Evolutionary conservation across 1,139 yeast genomes (phyloP), one percentile per base, ranked within the genome.

Genomic region (Taphrina communis): DNA sequence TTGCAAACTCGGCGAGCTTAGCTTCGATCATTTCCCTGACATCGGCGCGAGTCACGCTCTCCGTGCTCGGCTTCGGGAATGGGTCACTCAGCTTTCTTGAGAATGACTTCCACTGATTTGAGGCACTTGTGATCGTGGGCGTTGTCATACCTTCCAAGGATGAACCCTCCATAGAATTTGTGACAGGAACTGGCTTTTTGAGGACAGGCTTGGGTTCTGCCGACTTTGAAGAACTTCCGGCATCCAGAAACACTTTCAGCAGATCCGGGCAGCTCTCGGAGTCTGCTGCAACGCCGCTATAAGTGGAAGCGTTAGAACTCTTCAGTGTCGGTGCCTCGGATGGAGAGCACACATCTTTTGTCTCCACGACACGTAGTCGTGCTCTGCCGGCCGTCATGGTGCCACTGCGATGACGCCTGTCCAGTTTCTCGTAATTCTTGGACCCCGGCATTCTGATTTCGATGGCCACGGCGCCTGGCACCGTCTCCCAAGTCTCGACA

Each of bases 371-470:
- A n/a, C 62, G 51, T 11, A 58, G 53, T 44, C 62, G 51, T 21
- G 62, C 62, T 44, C 62, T 14, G 7, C 62, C 53, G 6, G 62
- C 41, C 9, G 2, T 14, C 5, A 58, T n/a, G 12, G 62, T 58
- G n/a, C 19, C 38, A 6, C 14, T 21, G 6, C 51, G 62, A 36
- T 58, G 62, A 12, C 9, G 21, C 36, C 7, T n/a, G 12, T 42
- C 36, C 41, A 58, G 21, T 6, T n/a, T 7, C 17, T 38, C 62
- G 41, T 58, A 58, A 7, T 12, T 39, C 17, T 42, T 58, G 8
- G 53, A 25, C 7, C 62, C 62, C 7, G 62, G 42, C 39, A 44
- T 19, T 17, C 62, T 52, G 19, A 58, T 58, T 21, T 58, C 53
- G 42, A 58, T 56, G 8, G 19, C 2, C 36, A 41, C 44, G n/a